Base-by-base conservation (phyloP, 2,329 filamentous ascomycete species). In the Hyphodiscus sp. region DNA sequence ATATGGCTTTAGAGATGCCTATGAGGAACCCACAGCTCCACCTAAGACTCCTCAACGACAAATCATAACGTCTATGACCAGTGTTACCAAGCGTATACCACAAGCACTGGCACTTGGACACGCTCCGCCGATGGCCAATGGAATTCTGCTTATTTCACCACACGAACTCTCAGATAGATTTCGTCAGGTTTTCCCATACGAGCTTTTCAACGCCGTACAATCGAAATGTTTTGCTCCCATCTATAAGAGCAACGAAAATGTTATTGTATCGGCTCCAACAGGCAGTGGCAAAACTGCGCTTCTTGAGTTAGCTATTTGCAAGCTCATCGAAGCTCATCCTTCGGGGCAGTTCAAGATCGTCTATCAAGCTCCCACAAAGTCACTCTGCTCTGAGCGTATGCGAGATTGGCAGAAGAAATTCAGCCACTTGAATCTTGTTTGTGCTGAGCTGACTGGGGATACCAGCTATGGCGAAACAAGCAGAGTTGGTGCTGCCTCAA, bases 201-300 rank as follows among this genome's bases (percentile, higher is more conserved):
- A 82, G 1, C 69, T 86, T 0, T 90, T 95, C 72, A 95, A 95
- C 66, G 87, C 85, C 7, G 79, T 92, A 0, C 89, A 95, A 64
- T 94, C 89, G 0, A 89, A 85, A 65, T 90, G 86, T 62, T 94
- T 92, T 61, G 67, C 76, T 0, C 67, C 75, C 0, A 76, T 88
- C 0, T 92, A 88, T 66, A 72, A 76, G 6, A 81, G 80, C 0
- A 79, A 85, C 60, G 79, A 90, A 67, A 95, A 95, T 58, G 75
- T 94, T 15, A 87, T 94, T 0, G 75, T 95, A 15, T 85, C 89
- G 1, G 86, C 89, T 8, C 89, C 90, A 0, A 95, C 89, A 0
- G 89, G 89, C 9, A 91, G 89, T 67, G 89, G 90, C 2, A 95
- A 95, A 68, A 95, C 89, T 0, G 87, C 78, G 0, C 77, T 94